Percentiles rank a stretch among this genome's conserved stretches.
Conservation (phyloP, 805 yeast genomes). For the Yamadazyma phyllophila region DNA sequence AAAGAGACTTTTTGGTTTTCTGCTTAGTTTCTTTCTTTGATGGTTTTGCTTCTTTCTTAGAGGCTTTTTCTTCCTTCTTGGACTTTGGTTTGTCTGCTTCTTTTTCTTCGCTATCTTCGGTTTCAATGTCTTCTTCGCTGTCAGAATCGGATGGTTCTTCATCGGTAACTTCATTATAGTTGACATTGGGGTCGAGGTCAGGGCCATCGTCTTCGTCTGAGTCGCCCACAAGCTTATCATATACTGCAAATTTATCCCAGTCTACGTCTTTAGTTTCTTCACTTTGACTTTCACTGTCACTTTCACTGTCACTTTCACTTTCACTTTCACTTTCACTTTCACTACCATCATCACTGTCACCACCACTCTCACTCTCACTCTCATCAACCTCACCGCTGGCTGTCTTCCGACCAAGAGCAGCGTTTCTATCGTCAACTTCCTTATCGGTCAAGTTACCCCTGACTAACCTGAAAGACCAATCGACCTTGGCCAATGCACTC, state of each 20-base stretch:
- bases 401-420: constrained; percentile 14
- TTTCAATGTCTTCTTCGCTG: constrained; percentile 20
- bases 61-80: no score
- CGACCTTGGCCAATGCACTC: constrained; percentile 31
- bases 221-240: constrained; percentile 39
- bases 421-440: constrained; percentile 26
- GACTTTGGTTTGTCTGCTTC: constrained; percentile 6
- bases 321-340: constrained; percentile 13
- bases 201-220: constrained; percentile 22
- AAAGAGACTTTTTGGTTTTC: constrained; percentile 8
- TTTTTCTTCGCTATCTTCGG: constrained; percentile 16
- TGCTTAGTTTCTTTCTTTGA: neutral
- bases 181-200: constrained; percentile 33
- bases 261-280: constrained; percentile 18
- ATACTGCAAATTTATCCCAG: constrained; percentile 32
- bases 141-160: constrained; percentile 53
- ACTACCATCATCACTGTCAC: constrained; percentile 18
- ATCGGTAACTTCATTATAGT: constrained; percentile 65
- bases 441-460: constrained; percentile 44
- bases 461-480: constrained; percentile 46
- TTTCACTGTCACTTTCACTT: neutral
- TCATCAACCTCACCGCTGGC: constrained; percentile 6
- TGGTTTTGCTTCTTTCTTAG: neutral
- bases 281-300: constrained; percentile 12
- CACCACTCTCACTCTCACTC: constrained; percentile 25